Percentiles rank a stretch among this genome's conserved stretches.
Conservation (phyloP, 495 filamentous ascomycete species). For the Xylaria nigripes region DNA sequence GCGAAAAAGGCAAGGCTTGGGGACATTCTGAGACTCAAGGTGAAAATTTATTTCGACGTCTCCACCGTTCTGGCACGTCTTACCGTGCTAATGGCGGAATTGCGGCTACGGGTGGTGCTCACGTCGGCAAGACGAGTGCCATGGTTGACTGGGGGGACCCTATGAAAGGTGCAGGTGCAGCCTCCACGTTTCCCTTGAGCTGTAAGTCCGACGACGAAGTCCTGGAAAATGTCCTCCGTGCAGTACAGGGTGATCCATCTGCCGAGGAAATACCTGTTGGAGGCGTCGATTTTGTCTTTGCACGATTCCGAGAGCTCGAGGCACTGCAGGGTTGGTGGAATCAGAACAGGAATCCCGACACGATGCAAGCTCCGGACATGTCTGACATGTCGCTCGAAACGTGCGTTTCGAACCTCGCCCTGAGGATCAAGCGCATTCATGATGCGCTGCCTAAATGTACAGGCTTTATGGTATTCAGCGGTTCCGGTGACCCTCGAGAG, state of each 20-base stretch:
- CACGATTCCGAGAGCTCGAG: conserved; percentile 78
- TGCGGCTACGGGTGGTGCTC: conserved; percentile 33
- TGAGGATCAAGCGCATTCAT: conserved; percentile 61
- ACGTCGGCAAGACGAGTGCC: conserved; percentile 60
- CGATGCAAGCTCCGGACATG: conserved; percentile 15
- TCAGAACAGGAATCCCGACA: conserved; percentile 32
- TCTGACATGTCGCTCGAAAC: conserved; percentile 43
- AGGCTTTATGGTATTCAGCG: conserved; percentile 78
- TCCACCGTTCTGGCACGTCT: conserved; percentile 49
- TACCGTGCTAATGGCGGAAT: conserved; percentile 48
- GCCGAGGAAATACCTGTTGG: conserved; percentile 54
- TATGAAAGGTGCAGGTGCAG: conserved; percentile 60
- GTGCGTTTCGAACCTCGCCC: conserved; percentile 36
- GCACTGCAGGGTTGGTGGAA: conserved; percentile 77
- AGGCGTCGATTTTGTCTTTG: conserved; percentile 86
- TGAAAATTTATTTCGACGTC: conserved; percentile 81
- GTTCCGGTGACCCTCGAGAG: conserved; percentile 78
- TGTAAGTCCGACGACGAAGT: conserved; percentile 71
- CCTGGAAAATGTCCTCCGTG: conserved; percentile 56
- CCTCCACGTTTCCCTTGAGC: conserved; percentile 62
- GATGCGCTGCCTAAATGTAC: conserved; percentile 73
- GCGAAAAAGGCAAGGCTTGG: conserved; percentile 80
- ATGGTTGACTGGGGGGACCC: conserved; percentile 85
- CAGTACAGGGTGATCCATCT: conserved; percentile 58
- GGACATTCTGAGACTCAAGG: conserved; percentile 63